Conservation (phyloP, 192 early-diverging fungal genomes). For the Coemansia sp. region DNA sequence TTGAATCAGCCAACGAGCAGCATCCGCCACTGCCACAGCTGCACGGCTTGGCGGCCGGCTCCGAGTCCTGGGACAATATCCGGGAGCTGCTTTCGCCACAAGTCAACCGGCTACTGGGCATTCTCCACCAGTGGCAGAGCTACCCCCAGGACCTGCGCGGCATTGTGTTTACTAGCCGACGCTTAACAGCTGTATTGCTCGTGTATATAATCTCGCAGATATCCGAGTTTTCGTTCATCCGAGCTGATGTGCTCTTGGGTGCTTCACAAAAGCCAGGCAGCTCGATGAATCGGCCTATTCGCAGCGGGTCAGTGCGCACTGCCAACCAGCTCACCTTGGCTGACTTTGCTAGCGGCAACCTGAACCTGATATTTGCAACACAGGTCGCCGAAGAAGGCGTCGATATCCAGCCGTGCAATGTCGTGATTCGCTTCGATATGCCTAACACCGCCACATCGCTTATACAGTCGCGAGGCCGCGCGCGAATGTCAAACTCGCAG, state of each 20-base stretch:
- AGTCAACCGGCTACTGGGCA: conserved; percentile 62
- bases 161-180: conserved; percentile 80
- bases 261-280: conserved; percentile 17
- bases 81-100: conserved; percentile 62
- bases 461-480: conserved; percentile 90
- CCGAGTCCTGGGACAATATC: conserved; percentile 29
- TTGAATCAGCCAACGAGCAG: not conserved
- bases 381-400: conserved; percentile 95
- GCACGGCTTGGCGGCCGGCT: conserved; percentile 3
- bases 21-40: conserved; percentile 26
- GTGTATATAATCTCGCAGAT: conserved; percentile 52
- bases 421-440: conserved; percentile 83
- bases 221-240: conserved; percentile 52
- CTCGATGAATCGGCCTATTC: conserved; percentile 34
- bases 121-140: conserved; percentile 56
- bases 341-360: conserved; percentile 62
- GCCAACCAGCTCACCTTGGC: conserved; percentile 55
- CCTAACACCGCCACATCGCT: conserved; percentile 70
- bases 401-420: conserved; percentile 88
- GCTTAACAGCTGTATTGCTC: conserved; percentile 70
- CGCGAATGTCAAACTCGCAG: conserved; percentile 66
- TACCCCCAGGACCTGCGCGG: conserved; percentile 67
- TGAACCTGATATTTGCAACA: conserved; percentile 86
- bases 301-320: conserved; percentile 27
- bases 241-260: conserved; percentile 45